Evolutionary conservation across 257 asterid species (phyloP), one percentile per base, ranked within the genome.

Genomic region (Solanum lignicaule): DNA sequence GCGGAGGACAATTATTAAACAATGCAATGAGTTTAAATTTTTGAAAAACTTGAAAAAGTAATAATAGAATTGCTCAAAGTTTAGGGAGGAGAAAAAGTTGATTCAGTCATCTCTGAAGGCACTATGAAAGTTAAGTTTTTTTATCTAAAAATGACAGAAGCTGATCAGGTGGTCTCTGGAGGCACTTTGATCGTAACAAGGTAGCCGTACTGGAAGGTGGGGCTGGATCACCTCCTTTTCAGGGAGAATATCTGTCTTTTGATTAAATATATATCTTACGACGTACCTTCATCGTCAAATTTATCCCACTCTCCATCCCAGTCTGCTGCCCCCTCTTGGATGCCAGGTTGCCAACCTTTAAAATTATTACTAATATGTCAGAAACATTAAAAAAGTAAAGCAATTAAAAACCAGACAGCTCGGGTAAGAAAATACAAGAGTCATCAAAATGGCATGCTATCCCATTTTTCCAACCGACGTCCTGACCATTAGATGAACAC

Each of bases 281-380:
- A 71, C 73, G 4, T 93, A 97, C 99, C 99, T 94, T 95, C 98
- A 89, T 95, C 97, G 88, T 95, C 99, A 88, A 97, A 94, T 92
- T 93, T 93, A 90, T 96, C 99, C 99, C 99, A 96, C 78, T 86
- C 93, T 91, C 94, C 99, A 89, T 97, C 97, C 99, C 99, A 97
- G 89, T 97, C 99, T 91, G 99, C 99, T 79, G 98, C 96, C 88
- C 94, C 91, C 88, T 90, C 97, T 94, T 91, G 96, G 87, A 97
- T 90, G 88, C 99, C 99, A 89, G 93, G 91, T 92, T 97, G 99
- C 99, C 99, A 97, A 90, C 99, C 99, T 97, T 87, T 41, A 90
- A 86, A 65, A 85, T 74, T 66, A 79, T 88, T 84, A 83, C 27
- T 29, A 65, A 33, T 29, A 83, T 21, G 71, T 81, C 68, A 81